These are phyloP conservation scores for Ganoderma lucidum DNA, from an alignment of 1,284 basidiomycete species.

Conservation along the genomic window DNA sequence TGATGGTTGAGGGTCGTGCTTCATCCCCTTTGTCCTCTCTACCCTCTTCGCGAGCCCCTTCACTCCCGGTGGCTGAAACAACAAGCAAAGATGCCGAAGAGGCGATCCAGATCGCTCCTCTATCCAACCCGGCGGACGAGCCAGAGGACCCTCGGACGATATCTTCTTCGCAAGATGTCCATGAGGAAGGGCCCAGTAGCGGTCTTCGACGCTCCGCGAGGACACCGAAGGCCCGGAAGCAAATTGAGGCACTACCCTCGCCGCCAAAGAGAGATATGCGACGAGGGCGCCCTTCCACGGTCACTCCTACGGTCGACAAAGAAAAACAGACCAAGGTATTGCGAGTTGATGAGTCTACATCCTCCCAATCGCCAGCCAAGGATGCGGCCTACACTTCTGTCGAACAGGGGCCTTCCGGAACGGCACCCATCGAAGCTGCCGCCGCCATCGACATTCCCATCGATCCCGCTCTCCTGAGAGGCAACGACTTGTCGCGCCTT, in stretches of 20 bases:
- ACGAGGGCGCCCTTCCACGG: not conserved
- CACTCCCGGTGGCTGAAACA: not conserved
- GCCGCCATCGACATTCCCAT: conserved; percentile 14
- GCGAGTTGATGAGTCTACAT: not conserved
- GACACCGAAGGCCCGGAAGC: conserved; percentile 21
- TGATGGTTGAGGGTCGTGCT: not conserved
- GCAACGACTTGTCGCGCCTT: conserved; percentile 1
- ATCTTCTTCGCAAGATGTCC: not conserved
- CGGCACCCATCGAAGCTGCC: not conserved
- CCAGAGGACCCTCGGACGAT: not conserved
- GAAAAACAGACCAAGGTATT: not conserved
- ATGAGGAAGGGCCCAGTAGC: not conserved
- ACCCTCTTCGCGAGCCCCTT: not conserved
- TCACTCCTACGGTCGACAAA: not conserved
- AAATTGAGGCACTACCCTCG: conserved; percentile 17
- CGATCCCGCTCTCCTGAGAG: conserved; percentile 16
- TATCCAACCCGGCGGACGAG: not conserved
- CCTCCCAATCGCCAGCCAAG: not conserved
- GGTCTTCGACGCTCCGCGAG: conserved; percentile 29
- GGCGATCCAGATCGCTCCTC: not conserved
- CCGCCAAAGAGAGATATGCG: conserved; percentile 8
- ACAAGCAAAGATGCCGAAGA: not conserved
- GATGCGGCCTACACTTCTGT: not conserved
- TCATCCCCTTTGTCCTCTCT: conserved; percentile 23
- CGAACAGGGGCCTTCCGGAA: not conserved